Evolutionary conservation across 768 basidiomycete species (phyloP).

Genomic region (Leccinum sublutescens): DNA sequence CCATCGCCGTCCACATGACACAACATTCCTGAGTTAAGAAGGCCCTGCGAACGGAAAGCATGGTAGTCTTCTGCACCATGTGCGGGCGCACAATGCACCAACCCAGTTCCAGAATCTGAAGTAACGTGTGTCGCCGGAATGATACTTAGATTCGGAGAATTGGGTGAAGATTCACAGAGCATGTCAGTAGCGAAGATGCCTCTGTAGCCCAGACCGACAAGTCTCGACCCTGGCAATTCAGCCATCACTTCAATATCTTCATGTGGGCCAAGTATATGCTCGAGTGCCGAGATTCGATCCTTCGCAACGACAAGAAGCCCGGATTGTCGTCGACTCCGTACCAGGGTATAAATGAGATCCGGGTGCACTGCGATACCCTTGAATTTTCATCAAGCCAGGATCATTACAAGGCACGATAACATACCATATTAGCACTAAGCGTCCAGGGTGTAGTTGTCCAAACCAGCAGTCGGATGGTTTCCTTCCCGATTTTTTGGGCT

Average conservation of each 20-base stretch:
- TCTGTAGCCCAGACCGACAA: conserved; percentile 60
- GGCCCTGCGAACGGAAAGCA: conserved; percentile 58
- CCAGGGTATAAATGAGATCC: conserved; percentile 64
- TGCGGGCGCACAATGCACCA: conserved; percentile 94
- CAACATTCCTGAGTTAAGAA: conserved; percentile 52
- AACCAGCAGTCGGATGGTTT: conserved; percentile 59
- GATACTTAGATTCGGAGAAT: conserved; percentile 37
- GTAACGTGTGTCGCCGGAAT: conserved; percentile 79
- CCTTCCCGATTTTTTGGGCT: conserved; percentile 34
- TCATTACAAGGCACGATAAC: conserved; percentile 16
- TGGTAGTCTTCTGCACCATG: conserved; percentile 93
- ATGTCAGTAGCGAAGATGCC: conserved; percentile 53
- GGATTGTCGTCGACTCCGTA: conserved; percentile 33
- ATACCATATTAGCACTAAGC: conserved; percentile 90
- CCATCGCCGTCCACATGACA: conserved; percentile 86
- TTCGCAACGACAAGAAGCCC: conserved; percentile 48
- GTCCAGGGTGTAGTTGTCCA: conserved; percentile 99
- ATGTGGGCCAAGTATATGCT: conserved; percentile 20
- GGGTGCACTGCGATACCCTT: conserved; percentile 89
- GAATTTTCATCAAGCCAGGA: neutral
- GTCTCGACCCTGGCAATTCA: conserved; percentile 38
- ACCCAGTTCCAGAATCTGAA: conserved; percentile 84
- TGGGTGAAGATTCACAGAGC: neutral
- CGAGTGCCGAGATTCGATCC: conserved; percentile 44
- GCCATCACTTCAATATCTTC: conserved; percentile 20